These are phyloP conservation scores for Camelina sativa DNA, from an alignment of 345 rosid species.

Conservation along the genomic window DNA sequence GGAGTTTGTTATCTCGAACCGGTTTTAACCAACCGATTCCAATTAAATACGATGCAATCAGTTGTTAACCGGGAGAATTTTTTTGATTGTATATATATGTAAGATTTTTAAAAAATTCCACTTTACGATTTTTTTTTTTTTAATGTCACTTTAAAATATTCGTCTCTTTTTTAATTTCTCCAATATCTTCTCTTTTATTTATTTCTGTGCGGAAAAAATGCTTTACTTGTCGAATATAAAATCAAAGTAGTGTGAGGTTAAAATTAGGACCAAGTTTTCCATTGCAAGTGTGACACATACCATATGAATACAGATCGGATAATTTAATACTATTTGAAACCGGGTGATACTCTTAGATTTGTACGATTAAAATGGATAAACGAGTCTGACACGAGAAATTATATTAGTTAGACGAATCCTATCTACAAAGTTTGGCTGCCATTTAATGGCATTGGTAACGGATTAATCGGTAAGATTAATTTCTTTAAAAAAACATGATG, in stretches of 20 bases:
- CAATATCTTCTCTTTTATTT: conserved; percentile 20
- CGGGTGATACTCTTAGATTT: conserved; percentile 12
- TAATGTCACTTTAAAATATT: conserved; percentile 25
- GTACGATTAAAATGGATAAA: conserved; percentile 13
- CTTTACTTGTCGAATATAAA: conserved; percentile 1
- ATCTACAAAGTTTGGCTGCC: conserved; percentile 42
- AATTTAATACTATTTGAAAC: not conserved
- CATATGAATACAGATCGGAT: not conserved
- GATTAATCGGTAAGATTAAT: not conserved
- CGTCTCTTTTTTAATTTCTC: conserved; percentile 2
- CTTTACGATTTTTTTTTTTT: conserved; percentile 13
- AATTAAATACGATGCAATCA: conserved; percentile 82
- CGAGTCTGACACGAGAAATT: conserved; percentile 31
- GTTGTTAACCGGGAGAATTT: conserved; percentile 47
- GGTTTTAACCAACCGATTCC: conserved; percentile 81
- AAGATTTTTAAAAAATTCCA: conserved; percentile 3
- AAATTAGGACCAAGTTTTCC: not conserved
- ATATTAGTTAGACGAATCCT: conserved; percentile 23
- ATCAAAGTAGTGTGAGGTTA: not conserved
- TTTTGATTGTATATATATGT: conserved; percentile 20
- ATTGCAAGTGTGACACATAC: conserved; percentile 6
- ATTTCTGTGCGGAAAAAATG: conserved; percentile 4
- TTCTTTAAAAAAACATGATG: not conserved
- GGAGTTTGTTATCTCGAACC: conserved; percentile 70
- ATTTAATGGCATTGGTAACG: conserved; percentile 9